These are phyloP conservation scores for Trametes pubescens DNA, from an alignment of 1,284 basidiomycete species.

Conservation along the genomic window DNA sequence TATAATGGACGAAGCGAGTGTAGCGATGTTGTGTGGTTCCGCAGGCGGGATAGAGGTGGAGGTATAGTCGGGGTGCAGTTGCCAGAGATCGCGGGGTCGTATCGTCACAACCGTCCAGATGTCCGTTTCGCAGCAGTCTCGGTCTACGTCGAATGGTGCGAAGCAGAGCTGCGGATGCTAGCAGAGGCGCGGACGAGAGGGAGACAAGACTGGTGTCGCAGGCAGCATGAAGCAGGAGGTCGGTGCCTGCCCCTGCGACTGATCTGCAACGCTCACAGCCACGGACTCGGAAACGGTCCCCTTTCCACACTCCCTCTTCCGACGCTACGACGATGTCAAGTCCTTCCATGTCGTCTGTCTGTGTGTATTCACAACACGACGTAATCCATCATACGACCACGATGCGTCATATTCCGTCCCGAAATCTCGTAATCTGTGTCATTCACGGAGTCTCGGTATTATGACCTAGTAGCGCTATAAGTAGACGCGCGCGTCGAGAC, in stretches of 20 bases:
- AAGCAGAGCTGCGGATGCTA: constrained; percentile 7
- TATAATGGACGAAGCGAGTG: constrained; percentile 9
- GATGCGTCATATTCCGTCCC: no score
- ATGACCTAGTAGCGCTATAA: neutral
- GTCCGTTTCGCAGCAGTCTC: constrained; percentile 10
- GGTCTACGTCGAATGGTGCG: neutral
- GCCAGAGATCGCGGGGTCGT: constrained; percentile 25
- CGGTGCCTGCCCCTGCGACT: constrained; percentile 12
- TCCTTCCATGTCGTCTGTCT: neutral
- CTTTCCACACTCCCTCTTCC: constrained; percentile 1
- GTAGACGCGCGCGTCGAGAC: neutral
- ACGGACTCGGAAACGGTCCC: neutral
- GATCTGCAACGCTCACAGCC: constrained; percentile 27
- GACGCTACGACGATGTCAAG: constrained; percentile 5
- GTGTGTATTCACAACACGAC: neutral
- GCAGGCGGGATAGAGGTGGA: constrained; percentile 1
- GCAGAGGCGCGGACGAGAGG: constrained; percentile 10
- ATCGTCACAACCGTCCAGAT: constrained; percentile 23
- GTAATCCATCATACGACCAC: constrained; percentile 1
- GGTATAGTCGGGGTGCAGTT: constrained; percentile 7
- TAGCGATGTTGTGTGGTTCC: constrained; percentile 9
- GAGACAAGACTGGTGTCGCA: constrained; percentile 13
- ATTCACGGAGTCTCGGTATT: no score
- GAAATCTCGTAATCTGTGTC: no score
- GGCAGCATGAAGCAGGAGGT: constrained; percentile 21